These are phyloP conservation scores for Yamadazyma insecticola DNA, from an alignment of 805 yeast genomes.

Conservation along the genomic window DNA sequence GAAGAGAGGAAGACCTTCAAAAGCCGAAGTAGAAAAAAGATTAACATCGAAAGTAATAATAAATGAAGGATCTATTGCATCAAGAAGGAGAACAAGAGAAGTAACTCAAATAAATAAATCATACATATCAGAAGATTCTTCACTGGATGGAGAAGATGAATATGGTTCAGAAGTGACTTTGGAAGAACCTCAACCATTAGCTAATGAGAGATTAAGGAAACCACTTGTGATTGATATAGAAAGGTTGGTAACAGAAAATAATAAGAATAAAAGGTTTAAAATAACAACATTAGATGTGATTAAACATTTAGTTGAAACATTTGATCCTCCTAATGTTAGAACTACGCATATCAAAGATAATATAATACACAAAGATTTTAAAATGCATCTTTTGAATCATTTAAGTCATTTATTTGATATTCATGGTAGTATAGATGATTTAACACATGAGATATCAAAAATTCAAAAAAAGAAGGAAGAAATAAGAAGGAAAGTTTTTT, in stretches of 20 bases:
- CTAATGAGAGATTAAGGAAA: conserved; percentile 21
- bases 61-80: no score
- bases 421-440: conserved; percentile 30
- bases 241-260: conserved; percentile 18
- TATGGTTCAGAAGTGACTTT: not conserved
- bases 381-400: conserved; percentile 22
- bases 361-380: conserved; percentile 26
- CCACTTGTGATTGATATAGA: conserved; percentile 27
- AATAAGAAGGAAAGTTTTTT: conserved; percentile 23
- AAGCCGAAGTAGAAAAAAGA: no score
- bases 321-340: conserved; percentile 16
- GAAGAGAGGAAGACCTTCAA: no score
- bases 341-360: conserved; percentile 16
- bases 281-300: conserved; percentile 35
- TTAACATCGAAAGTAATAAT: no score
- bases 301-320: conserved; percentile 25
- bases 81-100: no score
- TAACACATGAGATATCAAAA: conserved; percentile 21
- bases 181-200: conserved; percentile 10
- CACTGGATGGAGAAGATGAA: no score
- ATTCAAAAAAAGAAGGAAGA: conserved; percentile 30
- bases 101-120: no score
- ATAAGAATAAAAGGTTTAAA: conserved; percentile 20
- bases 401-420: conserved; percentile 27
- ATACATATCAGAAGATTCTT: no score